Conservation (phyloP, 202 grass and related monocot species). For the Elaeis oleifera region DNA sequence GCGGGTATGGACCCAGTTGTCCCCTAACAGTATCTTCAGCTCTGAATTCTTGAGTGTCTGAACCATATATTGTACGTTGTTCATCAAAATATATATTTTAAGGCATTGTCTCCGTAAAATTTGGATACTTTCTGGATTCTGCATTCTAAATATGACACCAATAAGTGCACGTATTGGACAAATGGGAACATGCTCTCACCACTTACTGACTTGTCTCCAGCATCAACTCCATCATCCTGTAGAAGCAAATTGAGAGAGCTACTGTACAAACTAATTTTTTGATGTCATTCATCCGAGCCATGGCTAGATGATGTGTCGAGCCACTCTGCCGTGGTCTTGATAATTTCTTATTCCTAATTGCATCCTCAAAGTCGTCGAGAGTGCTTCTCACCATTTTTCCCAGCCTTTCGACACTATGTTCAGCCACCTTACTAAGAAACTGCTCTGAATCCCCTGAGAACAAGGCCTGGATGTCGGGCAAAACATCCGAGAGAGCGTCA, state of each 20-base stretch:
- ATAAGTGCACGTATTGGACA: slow-evolving; percentile 37
- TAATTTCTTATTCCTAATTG: slow-evolving; percentile 37
- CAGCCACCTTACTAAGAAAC: slow-evolving; percentile 26
- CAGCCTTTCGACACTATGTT: slow-evolving; percentile 20
- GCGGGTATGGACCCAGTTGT: slow-evolving; percentile 51
- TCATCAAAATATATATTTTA: slow-evolving; percentile 75
- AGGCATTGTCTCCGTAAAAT: slow-evolving; percentile 54
- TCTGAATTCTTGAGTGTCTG: slow-evolving; percentile 43
- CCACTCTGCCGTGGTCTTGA: slow-evolving; percentile 29
- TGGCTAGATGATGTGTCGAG: slow-evolving; percentile 50
- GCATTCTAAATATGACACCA: slow-evolving; percentile 34
- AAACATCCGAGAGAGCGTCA: slow-evolving; percentile 45
- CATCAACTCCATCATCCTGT: not conserved
- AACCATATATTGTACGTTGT: slow-evolving; percentile 58
- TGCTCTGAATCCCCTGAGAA: slow-evolving; percentile 32
- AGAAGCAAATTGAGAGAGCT: slow-evolving; percentile 35
- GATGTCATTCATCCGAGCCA: slow-evolving; percentile 60
- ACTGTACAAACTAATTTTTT: slow-evolving; percentile 40
- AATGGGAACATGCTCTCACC: slow-evolving; percentile 23
- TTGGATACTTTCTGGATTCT: slow-evolving; percentile 44
- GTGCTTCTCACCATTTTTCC: slow-evolving; percentile 32
- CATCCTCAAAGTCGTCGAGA: slow-evolving; percentile 35
- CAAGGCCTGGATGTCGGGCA: slow-evolving; percentile 27
- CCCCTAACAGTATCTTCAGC: slow-evolving; percentile 42
- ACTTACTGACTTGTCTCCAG: not conserved